These are phyloP conservation scores for Fraxinus anomala DNA, from an alignment of 257 asterid species.

Conservation along the genomic window DNA sequence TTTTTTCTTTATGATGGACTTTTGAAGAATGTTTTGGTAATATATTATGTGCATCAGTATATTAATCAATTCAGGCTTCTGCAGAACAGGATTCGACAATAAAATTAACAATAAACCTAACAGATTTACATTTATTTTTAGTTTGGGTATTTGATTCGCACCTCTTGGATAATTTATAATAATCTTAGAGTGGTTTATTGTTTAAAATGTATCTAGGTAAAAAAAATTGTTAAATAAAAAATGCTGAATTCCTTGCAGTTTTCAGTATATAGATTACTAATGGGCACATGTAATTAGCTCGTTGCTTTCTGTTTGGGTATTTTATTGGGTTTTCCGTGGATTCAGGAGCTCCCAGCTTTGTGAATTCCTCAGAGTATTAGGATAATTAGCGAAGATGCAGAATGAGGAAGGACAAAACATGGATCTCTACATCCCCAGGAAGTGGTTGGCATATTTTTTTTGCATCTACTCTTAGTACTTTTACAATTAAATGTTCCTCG, in stretches of 20 bases:
- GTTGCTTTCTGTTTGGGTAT: not conserved
- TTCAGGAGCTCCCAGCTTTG: conserved; percentile 20
- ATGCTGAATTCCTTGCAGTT: not conserved
- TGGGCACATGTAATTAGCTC: not conserved
- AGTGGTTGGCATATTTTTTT: conserved; percentile 20
- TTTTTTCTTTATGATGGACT: not conserved
- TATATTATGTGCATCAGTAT: not conserved
- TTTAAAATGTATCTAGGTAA: not conserved
- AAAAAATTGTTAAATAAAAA: not conserved
- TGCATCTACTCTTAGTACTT: not conserved
- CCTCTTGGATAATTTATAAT: not conserved
- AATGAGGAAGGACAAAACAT: conserved; percentile 38
- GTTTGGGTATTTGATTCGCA: not conserved
- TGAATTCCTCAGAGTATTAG: not conserved
- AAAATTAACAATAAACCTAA: not conserved
- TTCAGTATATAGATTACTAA: not conserved
- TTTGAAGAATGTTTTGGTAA: not conserved
- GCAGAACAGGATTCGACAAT: not conserved
- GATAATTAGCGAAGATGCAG: conserved; percentile 28
- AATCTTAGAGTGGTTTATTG: not conserved
- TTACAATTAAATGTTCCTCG: not conserved
- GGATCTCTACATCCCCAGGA: conserved; percentile 39
- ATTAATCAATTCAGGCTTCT: not conserved
- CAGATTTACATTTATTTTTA: no score
- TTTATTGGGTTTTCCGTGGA: not conserved